Base-by-base conservation (phyloP, 2,329 filamentous ascomycete genomes). In the Lasiodiplodia citricola region DNA sequence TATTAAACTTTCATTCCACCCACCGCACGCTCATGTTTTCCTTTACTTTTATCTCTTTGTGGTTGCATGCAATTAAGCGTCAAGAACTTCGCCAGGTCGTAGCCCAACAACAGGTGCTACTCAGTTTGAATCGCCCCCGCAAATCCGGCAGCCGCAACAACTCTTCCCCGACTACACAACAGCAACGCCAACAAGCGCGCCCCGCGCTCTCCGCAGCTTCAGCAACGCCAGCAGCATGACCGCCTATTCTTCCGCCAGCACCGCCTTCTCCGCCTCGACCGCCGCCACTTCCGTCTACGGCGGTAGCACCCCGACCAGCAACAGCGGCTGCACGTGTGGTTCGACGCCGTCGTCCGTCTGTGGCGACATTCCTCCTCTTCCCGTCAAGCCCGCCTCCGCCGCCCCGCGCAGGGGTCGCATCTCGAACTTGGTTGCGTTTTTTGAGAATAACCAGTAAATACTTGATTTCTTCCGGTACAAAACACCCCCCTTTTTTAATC, bases 31-130 rank as follows among this genome's bases (percentile, higher is more conserved):
- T 47, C 44, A 35, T n/a, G 5, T 47, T 28, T 35, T 51, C 58
- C 14, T 11, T 23, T 35, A 14, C n/a, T 21, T 28, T 2, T 18
- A 23, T 37, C 18, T 31, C 31, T 52, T 60, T 51, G n/a, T 23
- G 16, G 60, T 52, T 64, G 51, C 60, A n/a, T 64, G 60, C 60
- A 47, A 64, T 64, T 64, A 64, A 64, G 60, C 60, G 44, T 64
- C 60, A 64, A 64, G 60, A 64, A 38, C 31, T 64, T 64, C 60
- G 60, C 60, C 60, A 64, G 60, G 60, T 52, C 47, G 60, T 64
- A 64, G 60, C 47, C 60, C 28, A 64, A 64, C 44, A 64, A 18
- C 11, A 31, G 38, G 7, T 31, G 41, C 25, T 10, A 10, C 57
- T 8, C 54, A n/a, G 14, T 4, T 23, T 23, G n/a, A 41, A 38